These are phyloP conservation scores for Botrytis pseudocinerea DNA, from an alignment of 2,329 filamentous ascomycete genomes.

Conservation along the genomic window DNA sequence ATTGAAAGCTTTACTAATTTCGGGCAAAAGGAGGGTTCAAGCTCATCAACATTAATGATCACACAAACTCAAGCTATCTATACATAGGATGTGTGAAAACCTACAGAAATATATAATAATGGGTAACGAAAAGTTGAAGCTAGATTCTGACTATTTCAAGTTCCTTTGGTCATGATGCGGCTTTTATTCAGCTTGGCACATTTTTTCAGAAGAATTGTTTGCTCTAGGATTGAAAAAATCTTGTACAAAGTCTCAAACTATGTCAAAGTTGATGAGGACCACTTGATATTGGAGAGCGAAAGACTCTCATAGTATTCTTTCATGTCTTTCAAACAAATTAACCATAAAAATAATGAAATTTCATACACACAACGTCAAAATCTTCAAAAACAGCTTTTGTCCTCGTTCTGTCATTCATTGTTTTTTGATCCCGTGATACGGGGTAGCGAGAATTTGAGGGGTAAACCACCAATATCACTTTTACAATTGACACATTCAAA, in stretches of 20 bases:
- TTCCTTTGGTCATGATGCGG: rapidly evolving
- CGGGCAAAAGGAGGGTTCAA: neutral
- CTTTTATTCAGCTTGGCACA: neutral
- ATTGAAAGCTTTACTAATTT: neutral
- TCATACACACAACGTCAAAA: too few relatives aligned
- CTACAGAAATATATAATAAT: neutral
- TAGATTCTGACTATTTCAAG: neutral
- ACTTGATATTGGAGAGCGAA: neutral
- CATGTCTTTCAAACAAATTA: too few relatives aligned
- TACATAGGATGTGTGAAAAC: neutral
- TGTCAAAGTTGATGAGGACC: neutral
- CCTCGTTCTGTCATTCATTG: neutral
- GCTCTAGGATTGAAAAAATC: neutral
- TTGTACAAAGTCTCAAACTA: neutral
- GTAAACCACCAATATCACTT: neutral
- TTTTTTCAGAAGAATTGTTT: too few relatives aligned
- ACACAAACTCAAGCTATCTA: neutral
- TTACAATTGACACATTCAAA: neutral
- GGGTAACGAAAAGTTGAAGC: neutral
- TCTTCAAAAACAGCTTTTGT: neutral
- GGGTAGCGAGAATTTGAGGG: neutral
- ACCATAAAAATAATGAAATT: neutral
- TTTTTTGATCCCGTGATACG: constrained; percentile 3
- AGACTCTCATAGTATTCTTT: neutral
- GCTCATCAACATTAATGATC: neutral